Evolutionary conservation across 805 yeast species (phyloP).

Genomic region (Saccharomycodes ludwigii): DNA sequence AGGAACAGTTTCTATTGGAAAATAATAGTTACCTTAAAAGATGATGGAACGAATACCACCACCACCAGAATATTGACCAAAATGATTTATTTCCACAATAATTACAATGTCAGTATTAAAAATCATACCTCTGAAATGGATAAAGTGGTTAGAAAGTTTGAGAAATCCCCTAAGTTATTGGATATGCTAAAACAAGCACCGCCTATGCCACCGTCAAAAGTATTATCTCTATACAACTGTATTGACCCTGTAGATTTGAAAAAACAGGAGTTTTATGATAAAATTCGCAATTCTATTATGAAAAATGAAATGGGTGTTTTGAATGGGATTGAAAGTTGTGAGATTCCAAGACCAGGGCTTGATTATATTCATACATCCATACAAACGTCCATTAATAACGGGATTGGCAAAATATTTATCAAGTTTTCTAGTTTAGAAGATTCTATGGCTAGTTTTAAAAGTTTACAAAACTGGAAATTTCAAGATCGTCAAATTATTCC

Average conservation of each 20-base stretch:
- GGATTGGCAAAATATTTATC: constrained; percentile 62
- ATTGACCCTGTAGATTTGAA: constrained; percentile 52
- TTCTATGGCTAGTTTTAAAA: constrained; percentile 43
- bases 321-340: constrained; percentile 35
- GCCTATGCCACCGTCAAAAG: constrained; percentile 25
- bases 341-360: constrained; percentile 45
- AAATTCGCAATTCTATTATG: constrained; percentile 39
- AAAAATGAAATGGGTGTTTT: constrained; percentile 28
- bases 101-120: too few species aligned
- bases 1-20: too few species aligned
- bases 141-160: too few species aligned
- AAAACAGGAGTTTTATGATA: constrained; percentile 35
- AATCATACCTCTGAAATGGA: too few species aligned
- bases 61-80: too few species aligned
- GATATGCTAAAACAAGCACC: too few species aligned
- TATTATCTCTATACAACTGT: constrained; percentile 54
- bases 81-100: too few species aligned
- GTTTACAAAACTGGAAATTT: constrained; percentile 53
- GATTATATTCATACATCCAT: constrained; percentile 26
- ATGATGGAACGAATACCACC: too few species aligned
- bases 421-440: constrained; percentile 41
- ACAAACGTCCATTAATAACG: constrained; percentile 29
- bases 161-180: too few species aligned
- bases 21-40: too few species aligned
- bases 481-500: constrained; percentile 37